phyloP scores from a whole-genome alignment of 345 rosid species.

The Bruguiera gymnorhiza region DNA sequence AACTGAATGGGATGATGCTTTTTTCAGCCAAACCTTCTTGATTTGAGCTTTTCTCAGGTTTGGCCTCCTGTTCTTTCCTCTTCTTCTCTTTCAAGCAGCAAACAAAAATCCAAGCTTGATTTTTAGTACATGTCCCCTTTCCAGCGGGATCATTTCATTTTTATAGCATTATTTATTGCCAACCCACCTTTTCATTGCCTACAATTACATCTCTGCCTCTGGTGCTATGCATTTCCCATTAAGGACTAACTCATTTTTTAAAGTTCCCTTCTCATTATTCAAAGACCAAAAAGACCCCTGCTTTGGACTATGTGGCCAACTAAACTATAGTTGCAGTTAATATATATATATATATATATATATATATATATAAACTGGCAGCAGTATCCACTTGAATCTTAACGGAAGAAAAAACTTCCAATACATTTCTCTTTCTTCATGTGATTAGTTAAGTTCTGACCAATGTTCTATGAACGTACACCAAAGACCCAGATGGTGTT shows the following conservation, averaged over 20 bases:
- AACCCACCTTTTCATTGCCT: background rate
- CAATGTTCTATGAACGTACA: background rate
- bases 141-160: background rate
- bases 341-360: no score
- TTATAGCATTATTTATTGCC: background rate
- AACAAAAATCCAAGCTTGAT: background rate
- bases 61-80: background rate
- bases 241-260: background rate
- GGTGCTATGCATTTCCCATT: background rate
- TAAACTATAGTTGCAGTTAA: no score
- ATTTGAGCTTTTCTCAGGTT: conserved; percentile 9
- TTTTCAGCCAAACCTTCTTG: conserved; percentile 19
- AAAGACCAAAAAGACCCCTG: background rate
- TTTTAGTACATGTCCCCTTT: conserved; percentile 1
- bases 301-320: background rate
- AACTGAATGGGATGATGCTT: background rate
- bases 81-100: background rate
- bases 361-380: no score
- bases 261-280: background rate
- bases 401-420: background rate
- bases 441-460: no score
- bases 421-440: background rate
- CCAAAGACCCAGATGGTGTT: background rate
- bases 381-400: no score
- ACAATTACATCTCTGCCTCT: conserved; percentile 21